Base-by-base conservation (phyloP, 2,329 filamentous ascomycete genomes). In the Cordyceps tenuipes region DNA sequence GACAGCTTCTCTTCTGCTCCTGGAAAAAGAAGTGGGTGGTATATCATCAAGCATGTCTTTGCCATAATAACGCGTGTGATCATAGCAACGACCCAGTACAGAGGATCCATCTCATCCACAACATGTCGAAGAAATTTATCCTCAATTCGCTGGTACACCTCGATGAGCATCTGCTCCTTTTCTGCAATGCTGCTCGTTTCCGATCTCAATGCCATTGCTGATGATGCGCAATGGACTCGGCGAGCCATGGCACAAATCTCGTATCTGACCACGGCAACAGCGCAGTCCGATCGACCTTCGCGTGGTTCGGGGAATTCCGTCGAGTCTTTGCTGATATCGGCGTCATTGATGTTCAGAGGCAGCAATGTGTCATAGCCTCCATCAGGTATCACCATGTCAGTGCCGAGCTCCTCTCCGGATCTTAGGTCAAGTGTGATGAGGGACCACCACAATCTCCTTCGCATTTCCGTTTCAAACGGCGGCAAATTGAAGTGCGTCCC, bases 21-120 rank as follows among this genome's bases (percentile, higher is more conserved):
- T 39, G 80, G 79, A 56, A 85, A 82, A 36, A 88, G 83, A 66
- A 87, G 80, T 0, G 89, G 88, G 65, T 93, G 86, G 67, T 93
- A 89, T 2, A 90, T 81, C 62, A 91, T 81, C 41, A 94, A 78
- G 75, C 86, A 90, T 77, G 91, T 84, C 72, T 91, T 93, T 57
- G 86, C 85, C 73, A 91, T 82, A 63, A 92, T 84, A 36, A 93
- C 77, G 10, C 88, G 82, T 3, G 84, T 81, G 26, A 90, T 78
- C 31, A 87, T 88, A 4, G 83, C 85, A 8, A 82, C 82, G 29
- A 88, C 82, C 85, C 87, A 90, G 63, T 85, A 85, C 1, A 90
- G 73, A 0, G 81, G 77, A 50, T 82, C 71, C 63, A 66, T 73
- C 48, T 74, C 69, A 67, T 78, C 76, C 60, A 81, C 71, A 56